Evolutionary conservation across 495 filamentous ascomycete species (phyloP).

Genomic region (Penicillium pancosmium): DNA sequence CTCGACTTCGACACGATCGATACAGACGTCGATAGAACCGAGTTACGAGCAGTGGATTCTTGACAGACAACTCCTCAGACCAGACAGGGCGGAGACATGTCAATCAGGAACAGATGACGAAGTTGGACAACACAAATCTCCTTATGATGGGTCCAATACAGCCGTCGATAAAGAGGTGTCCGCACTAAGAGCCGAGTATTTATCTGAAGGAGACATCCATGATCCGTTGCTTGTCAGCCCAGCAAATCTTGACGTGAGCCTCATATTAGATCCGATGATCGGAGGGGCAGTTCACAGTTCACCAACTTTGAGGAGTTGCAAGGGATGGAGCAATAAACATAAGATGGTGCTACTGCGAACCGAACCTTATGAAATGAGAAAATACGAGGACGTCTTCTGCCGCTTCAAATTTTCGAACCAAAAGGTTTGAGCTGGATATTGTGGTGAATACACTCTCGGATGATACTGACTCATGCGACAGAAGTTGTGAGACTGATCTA

Average conservation of each 20-base stretch:
- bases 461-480: too few species aligned
- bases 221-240: constrained; percentile 34
- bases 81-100: constrained; percentile 29
- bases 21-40: neutral
- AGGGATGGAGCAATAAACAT: constrained; percentile 32
- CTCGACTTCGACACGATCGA: neutral
- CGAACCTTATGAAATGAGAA: constrained; percentile 24
- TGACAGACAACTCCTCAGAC: constrained; percentile 30
- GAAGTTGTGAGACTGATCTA: too few species aligned
- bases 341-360: constrained; percentile 20
- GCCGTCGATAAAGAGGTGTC: constrained; percentile 25
- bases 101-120: constrained; percentile 36
- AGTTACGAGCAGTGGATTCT: constrained; percentile 11
- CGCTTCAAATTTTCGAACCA: neutral
- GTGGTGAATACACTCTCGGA: too few species aligned
- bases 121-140: constrained; percentile 32
- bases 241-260: constrained; percentile 30
- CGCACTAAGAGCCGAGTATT: constrained; percentile 31
- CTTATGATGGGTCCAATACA: constrained; percentile 32
- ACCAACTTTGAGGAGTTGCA: constrained; percentile 21
- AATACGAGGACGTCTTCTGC: constrained; percentile 27
- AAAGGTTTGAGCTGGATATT: neutral
- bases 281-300: constrained; percentile 18
- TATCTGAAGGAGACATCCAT: constrained; percentile 24
- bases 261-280: constrained; percentile 21